Percentiles rank a stretch among this genome's conserved stretches.
Evolutionary conservation across 495 filamentous ascomycete genomes (phyloP).

Genomic region (Xylaria cubensis): DNA sequence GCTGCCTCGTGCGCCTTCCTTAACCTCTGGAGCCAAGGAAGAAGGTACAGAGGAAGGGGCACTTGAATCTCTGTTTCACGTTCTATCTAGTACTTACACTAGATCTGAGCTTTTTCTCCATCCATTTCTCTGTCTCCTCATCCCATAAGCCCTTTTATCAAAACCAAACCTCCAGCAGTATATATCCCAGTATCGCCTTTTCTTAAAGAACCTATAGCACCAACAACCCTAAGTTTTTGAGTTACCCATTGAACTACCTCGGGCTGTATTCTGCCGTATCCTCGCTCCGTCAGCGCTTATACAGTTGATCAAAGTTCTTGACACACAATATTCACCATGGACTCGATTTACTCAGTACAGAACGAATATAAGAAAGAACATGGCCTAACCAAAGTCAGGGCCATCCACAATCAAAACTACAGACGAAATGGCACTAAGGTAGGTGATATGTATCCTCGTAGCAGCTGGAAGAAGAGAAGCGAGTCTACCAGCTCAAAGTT

Average conservation of each 20-base stretch:
- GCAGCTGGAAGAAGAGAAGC: not conserved
- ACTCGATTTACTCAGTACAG: constrained; percentile 43
- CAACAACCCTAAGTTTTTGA: constrained; percentile 7
- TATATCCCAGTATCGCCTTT: not conserved
- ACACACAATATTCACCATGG: constrained; percentile 34
- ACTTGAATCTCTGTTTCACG: not conserved
- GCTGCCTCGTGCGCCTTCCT: not conserved
- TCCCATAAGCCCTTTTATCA: not conserved
- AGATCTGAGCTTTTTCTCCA: not conserved
- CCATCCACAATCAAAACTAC: constrained; percentile 66
- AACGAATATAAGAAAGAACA: constrained; percentile 41
- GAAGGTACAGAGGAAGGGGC: not conserved
- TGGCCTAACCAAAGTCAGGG: constrained; percentile 55
- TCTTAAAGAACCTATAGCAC: not conserved
- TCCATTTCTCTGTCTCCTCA: not conserved
- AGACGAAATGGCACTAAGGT: constrained; percentile 67
- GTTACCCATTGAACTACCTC: not conserved
- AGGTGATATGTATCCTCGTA: not conserved
- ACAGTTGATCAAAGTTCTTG: not conserved
- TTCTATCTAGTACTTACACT: not conserved
- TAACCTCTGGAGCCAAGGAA: not conserved
- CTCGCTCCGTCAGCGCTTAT: not conserved
- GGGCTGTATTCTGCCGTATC: not conserved
- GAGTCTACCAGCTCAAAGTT: not conserved
- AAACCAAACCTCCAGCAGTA: not conserved